phyloP scores from a whole-genome alignment of 768 basidiomycete genomes.

The Tulasnella sp. region DNA sequence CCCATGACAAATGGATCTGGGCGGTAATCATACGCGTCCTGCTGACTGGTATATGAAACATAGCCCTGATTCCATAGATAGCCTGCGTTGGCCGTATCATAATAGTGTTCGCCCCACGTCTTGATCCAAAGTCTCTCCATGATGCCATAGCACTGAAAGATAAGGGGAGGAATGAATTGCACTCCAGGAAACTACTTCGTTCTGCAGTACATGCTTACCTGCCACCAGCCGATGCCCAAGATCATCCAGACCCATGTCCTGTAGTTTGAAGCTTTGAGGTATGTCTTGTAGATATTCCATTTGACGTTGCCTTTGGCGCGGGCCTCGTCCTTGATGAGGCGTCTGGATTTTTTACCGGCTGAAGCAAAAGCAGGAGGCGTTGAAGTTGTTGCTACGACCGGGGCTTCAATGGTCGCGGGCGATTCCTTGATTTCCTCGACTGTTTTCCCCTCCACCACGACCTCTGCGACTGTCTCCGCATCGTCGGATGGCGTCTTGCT shows the following conservation, averaged over 20 bases:
- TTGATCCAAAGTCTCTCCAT: slow-evolving; percentile 27
- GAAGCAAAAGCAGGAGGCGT: not conserved
- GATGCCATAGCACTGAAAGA: slow-evolving; percentile 22
- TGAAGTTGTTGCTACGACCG: not conserved
- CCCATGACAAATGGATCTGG: no score
- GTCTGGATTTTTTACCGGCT: slow-evolving; percentile 11
- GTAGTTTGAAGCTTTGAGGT: slow-evolving; percentile 38
- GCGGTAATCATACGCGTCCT: no score
- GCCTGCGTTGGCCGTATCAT: slow-evolving; percentile 21
- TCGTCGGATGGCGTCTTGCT: slow-evolving; percentile 23
- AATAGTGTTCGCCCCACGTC: slow-evolving; percentile 60
- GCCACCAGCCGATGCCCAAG: not conserved
- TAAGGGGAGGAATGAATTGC: not conserved
- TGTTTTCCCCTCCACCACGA: slow-evolving; percentile 31
- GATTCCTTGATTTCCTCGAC: slow-evolving; percentile 45
- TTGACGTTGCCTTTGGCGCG: slow-evolving; percentile 29
- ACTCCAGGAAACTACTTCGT: not conserved
- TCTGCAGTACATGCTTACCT: not conserved
- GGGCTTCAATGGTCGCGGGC: not conserved
- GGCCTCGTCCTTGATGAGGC: slow-evolving; percentile 27
- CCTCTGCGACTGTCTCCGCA: slow-evolving; percentile 22
- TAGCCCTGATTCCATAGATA: no score
- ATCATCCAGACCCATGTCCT: slow-evolving; percentile 43
- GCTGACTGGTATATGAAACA: no score
- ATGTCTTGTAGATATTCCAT: slow-evolving; percentile 31